Base-by-base conservation (phyloP, 1,139 yeast species). In the Pneumocystis wakefieldiae region DNA sequence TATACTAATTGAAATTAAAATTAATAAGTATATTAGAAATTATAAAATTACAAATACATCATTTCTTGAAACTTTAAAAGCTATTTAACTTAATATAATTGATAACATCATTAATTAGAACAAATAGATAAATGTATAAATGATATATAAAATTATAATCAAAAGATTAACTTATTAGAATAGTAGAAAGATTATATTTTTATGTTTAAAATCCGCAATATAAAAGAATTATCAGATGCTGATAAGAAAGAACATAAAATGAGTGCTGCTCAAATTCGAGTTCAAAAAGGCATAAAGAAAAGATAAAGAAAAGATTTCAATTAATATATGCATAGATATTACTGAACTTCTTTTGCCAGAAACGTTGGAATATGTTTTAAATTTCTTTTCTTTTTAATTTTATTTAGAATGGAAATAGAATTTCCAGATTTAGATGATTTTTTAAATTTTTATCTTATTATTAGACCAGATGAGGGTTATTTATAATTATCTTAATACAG, bases 391-490 rank as follows among this genome's bases (percentile, higher is more conserved):
- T 94, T 95, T 14, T 73, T 79, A 35, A 83, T 85, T 48, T 48
- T 48, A 48, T 48, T 19, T 48, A 48, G 55, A 10, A 85, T 87
- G 71, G 73, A 77, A 66, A 74, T 87, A 15, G 75, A 73, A 17
- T 82, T 85, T 67, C 81, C 86, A 1, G 77, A 83, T 66, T 78
- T 84, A 5, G 76, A 78, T 35, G 82, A 83, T 70, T 75, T 83
- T 63, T 82, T 85, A 81, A 77, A 81, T 66, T 84, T 91, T 69
- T 76, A 78, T 60, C 78, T 92, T 24, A 70, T 72, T 14, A 80
- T 91, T 28, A 73, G 71, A 41, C 97, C 98, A 0, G 86, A 83
- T 67, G 90, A 86, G 70, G 97, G 97, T 64, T 17, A 39, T 57
- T 12, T 60, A 17, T 53, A 29, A 17, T 59, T 3, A 24, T 29